phyloP scores from a whole-genome alignment of 345 rosid genomes.

The Populus nigra region DNA sequence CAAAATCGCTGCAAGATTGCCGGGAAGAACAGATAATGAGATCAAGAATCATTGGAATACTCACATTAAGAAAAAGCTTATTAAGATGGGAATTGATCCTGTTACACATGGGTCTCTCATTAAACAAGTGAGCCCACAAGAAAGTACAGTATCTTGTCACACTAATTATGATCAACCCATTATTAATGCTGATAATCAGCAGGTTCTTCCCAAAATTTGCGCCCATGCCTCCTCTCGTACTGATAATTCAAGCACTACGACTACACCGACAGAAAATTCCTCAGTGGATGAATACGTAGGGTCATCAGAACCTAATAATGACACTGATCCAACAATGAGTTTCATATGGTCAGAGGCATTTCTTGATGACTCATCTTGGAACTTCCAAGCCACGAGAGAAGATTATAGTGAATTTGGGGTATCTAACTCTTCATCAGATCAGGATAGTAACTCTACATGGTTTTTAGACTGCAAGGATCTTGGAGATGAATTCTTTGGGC shows the following conservation, averaged over 20 bases:
- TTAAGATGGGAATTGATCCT: conserved; percentile 79
- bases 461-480: conserved; percentile 37
- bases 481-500: conserved; percentile 42
- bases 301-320: conserved; percentile 4
- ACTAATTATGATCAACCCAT: neutral
- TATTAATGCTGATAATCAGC: conserved; percentile 1
- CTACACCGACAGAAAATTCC: conserved; percentile 12
- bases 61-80: conserved; percentile 73
- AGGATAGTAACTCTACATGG: conserved; percentile 42
- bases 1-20: conserved; percentile 69
- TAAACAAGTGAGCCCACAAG: conserved; percentile 6
- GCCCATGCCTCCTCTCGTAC: conserved; percentile 6
- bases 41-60: conserved; percentile 86
- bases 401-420: conserved; percentile 36
- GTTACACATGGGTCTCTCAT: conserved; percentile 49
- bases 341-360: conserved; percentile 36
- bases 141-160: neutral
- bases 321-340: conserved; percentile 23
- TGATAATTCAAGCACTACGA: conserved; percentile 15
- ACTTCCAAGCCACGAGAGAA: conserved; percentile 26
- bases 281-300: neutral
- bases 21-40: conserved; percentile 87
- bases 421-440: conserved; percentile 22
- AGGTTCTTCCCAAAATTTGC: neutral
- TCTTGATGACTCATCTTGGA: conserved; percentile 46